Conservation (phyloP, 345 rosid genomes). For the Chamaenerion angustifolium region DNA sequence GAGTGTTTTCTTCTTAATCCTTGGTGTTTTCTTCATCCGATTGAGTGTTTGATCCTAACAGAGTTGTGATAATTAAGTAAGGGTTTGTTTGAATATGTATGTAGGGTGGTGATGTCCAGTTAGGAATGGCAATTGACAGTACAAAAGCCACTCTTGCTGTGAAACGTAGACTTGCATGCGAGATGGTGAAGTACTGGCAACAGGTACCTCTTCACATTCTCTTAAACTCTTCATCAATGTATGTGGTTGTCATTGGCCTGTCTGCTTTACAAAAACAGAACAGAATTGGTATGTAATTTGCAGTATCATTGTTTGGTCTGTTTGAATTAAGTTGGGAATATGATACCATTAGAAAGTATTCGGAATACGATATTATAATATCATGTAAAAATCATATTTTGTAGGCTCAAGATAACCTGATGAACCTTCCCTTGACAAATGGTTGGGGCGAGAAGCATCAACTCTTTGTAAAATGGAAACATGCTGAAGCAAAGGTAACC, state of each 20-base stretch:
- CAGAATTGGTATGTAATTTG: no score
- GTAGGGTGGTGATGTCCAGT: slow-evolving; percentile 94
- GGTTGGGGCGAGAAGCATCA: slow-evolving; percentile 98
- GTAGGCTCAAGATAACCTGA: slow-evolving; percentile 91
- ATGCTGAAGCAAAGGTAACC: slow-evolving; percentile 73
- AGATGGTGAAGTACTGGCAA: slow-evolving; percentile 99
- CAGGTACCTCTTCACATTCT: slow-evolving; percentile 36
- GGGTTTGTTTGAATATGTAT: slow-evolving; percentile 10
- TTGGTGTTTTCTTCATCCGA: no score
- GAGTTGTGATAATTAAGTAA: not conserved
- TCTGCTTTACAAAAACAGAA: no score
- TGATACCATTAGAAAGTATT: no score
- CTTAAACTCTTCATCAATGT: no score
- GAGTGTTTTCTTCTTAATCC: no score
- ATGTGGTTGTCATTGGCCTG: no score
- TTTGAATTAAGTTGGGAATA: no score
- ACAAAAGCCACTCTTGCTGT: slow-evolving; percentile 98
- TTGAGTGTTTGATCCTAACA: no score
- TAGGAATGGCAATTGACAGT: slow-evolving; percentile 97
- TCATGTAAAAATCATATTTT: slow-evolving; percentile 7
- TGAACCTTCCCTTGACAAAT: slow-evolving; percentile 75
- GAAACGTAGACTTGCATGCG: slow-evolving; percentile 97
- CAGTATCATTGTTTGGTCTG: no score
- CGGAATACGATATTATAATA: no score
- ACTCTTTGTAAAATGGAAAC: slow-evolving; percentile 85